Conservation (phyloP, 768 basidiomycete species). For the Daedalea quercina region DNA sequence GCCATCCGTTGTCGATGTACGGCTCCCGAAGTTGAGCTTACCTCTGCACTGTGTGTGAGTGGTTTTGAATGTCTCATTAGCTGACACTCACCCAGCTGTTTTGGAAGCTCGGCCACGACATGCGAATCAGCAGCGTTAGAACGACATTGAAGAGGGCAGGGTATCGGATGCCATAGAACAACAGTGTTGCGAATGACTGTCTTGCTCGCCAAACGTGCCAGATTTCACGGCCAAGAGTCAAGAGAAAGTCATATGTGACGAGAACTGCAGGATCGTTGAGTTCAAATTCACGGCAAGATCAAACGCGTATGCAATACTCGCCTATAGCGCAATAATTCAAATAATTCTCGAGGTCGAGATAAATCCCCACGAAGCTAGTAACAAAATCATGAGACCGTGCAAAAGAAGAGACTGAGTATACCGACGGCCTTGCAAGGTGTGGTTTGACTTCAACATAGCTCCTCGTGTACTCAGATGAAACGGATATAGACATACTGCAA, state of each 20-base stretch:
- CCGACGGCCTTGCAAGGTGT: too few relatives aligned
- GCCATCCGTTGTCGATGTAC: background rate
- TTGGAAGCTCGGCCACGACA: background rate
- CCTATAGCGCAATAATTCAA: background rate
- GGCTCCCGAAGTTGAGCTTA: background rate
- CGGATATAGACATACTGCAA: too few relatives aligned
- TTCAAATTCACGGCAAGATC: background rate
- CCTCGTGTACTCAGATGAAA: too few relatives aligned
- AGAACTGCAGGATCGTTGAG: background rate
- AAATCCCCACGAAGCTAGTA: too few relatives aligned
- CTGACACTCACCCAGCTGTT: background rate
- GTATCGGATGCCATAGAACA: background rate
- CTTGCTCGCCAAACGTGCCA: background rate
- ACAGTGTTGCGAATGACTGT: background rate
- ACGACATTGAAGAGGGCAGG: background rate
- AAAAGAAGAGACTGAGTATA: too few relatives aligned
- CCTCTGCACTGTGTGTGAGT: background rate
- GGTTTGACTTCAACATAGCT: too few relatives aligned
- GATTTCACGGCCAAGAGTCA: background rate
- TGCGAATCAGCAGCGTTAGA: background rate
- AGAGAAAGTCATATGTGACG: background rate
- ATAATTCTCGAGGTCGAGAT: too few relatives aligned
- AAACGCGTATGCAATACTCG: background rate
- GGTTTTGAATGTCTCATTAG: background rate
- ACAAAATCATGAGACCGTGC: too few relatives aligned